phyloP scores from a whole-genome alignment of 2,329 filamentous ascomycete species.

The Diaporthe amygdali region DNA sequence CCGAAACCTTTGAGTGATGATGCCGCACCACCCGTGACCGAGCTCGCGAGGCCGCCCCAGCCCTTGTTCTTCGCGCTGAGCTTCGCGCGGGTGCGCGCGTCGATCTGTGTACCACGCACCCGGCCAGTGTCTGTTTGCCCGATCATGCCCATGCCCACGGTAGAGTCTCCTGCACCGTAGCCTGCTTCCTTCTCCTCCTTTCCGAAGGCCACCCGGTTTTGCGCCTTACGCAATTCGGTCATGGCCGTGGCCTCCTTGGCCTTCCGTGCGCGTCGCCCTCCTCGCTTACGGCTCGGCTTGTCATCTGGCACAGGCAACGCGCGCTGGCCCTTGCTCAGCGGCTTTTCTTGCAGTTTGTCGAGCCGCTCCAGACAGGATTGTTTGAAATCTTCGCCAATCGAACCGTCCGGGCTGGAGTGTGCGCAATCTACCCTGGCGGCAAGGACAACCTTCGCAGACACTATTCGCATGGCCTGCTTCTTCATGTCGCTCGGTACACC shows the following conservation, averaged over 20 bases:
- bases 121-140: constrained; percentile 87
- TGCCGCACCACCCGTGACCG: constrained; percentile 71
- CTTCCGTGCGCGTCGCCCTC: constrained; percentile 86
- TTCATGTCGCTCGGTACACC: constrained; percentile 86
- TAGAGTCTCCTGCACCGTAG: constrained; percentile 85
- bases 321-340: constrained; percentile 84
- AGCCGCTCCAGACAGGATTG: constrained; percentile 83
- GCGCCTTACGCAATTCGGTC: constrained; percentile 94
- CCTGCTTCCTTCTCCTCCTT: constrained; percentile 95
- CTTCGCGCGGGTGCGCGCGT: constrained; percentile 91
- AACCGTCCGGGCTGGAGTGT: constrained; percentile 81
- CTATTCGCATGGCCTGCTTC: constrained; percentile 92
- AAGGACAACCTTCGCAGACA: constrained; percentile 91
- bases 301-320: constrained; percentile 93
- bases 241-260: constrained; percentile 97
- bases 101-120: constrained; percentile 86
- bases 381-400: constrained; percentile 81
- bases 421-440: constrained; percentile 89
- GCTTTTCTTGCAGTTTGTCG: constrained; percentile 90
- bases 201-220: constrained; percentile 94
- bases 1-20: constrained; percentile 84
- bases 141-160: constrained; percentile 93
- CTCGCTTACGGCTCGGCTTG: constrained; percentile 91
- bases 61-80: constrained; percentile 95
- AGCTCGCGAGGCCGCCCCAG: constrained; percentile 71